Conservation (phyloP, 768 basidiomycete species). For the Tubosaeta sp. region DNA sequence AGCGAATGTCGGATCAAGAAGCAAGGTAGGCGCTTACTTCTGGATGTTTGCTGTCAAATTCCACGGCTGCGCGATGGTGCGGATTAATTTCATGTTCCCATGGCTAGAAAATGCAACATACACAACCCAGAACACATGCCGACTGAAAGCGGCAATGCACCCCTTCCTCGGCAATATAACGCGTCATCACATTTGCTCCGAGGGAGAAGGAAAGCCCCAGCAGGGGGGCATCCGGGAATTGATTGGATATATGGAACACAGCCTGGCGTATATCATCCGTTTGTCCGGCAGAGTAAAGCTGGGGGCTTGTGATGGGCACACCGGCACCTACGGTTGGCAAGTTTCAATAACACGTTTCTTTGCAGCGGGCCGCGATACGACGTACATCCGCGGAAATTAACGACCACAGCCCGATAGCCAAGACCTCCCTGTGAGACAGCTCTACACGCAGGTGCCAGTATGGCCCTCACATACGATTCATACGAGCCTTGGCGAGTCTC, state of each 20-base stretch:
- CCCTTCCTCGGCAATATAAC: conserved; percentile 86
- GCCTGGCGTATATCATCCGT: conserved; percentile 88
- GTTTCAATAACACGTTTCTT: conserved; percentile 13
- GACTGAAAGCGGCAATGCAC: conserved; percentile 54
- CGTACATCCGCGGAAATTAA: conserved; percentile 92
- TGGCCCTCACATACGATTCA: conserved; percentile 84
- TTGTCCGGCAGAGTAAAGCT: conserved; percentile 83
- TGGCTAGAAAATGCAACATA: conserved; percentile 37
- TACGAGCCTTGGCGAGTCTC: conserved; percentile 59
- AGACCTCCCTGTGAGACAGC: conserved; percentile 77
- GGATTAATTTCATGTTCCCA: conserved; percentile 7
- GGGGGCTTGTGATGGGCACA: conserved; percentile 74
- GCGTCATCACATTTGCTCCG: conserved; percentile 86
- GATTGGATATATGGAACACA: conserved; percentile 64
- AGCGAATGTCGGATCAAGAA: conserved; percentile 5
- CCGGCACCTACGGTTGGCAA: conserved; percentile 60
- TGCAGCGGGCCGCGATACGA: conserved; percentile 14
- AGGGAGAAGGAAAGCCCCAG: conserved; percentile 91
- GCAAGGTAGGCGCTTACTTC: conserved; percentile 25
- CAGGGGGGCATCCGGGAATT: conserved; percentile 76
- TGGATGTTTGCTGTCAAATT: conserved; percentile 36
- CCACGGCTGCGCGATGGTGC: conserved; percentile 42
- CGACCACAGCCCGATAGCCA: conserved; percentile 84
- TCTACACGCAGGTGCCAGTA: conserved; percentile 69
- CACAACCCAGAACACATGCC: conserved; percentile 70